Base-by-base conservation (phyloP, 2,329 filamentous ascomycete genomes). In the Trichoderma polysporum region DNA sequence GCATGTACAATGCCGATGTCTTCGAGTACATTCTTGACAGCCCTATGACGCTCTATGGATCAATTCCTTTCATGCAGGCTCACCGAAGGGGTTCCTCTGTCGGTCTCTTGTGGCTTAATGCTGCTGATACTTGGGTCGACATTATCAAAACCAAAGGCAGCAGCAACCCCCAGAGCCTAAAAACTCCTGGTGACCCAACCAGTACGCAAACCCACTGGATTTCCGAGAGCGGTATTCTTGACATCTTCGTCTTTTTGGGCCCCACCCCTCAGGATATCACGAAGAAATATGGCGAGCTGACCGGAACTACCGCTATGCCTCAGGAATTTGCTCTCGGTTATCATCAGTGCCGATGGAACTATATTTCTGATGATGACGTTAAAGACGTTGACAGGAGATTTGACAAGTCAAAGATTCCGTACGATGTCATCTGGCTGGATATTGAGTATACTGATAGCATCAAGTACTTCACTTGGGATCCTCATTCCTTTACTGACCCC, bases 301-400 rank as follows among this genome's bases (percentile, higher is more conserved):
- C 95, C 9, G 95, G 95, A 29, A 94, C 90, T 74, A 95, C 93
- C 33, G 90, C 94, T 68, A 87, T 99, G 79, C 95, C 95, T 1
- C 93, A 97, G 74, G 91, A 95, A 70, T 97, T 97, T 73, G 86
- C 94, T 2, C 88, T 99, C 71, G 95, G 88, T 13, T 97, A 98
- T 79, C 95, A 99, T 76, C 95, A 99, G 78, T 98, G 95, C 78
- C 91, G 95, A 73, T 99, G 95, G 95, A 99, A 99, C 81, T 99
- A 99, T 76, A 90, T 97, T 66, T 96, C 93, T 1, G 94, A 97
- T 73, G 93, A 97, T 70, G 95, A 99, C 79, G 94, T 99, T 67
- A 96, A 92, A 78, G 94, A 98, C 74, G 94, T 99, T 49, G 94
- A 98, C 77, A 89, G 91, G 71, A 97, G 96, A 77, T 97, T 99